phyloP scores from a whole-genome alignment of 208 protist species.

The Leishmania amazonensis region DNA sequence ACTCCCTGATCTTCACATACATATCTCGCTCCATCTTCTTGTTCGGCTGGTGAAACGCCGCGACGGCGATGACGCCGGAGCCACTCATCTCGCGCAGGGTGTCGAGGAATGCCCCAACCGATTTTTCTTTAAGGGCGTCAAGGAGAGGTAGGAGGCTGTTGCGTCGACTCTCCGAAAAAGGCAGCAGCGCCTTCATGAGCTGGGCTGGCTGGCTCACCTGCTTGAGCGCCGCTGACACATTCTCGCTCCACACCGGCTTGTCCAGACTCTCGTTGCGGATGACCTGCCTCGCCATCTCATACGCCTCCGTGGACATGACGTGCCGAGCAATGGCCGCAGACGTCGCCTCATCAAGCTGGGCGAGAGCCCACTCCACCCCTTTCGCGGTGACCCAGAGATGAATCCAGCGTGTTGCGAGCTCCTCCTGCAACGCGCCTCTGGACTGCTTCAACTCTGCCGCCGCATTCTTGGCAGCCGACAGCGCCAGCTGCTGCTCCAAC shows the following conservation, averaged over 20 bases:
- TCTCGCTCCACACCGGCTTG: conserved; percentile 35
- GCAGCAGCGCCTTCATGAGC: conserved; percentile 38
- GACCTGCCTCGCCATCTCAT: conserved; percentile 42
- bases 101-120: conserved; percentile 41
- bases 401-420: conserved; percentile 45
- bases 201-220: conserved; percentile 32
- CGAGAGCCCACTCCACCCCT: conserved; percentile 55
- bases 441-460: conserved; percentile 47
- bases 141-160: conserved; percentile 40
- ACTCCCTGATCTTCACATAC: conserved; percentile 40
- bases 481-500: conserved; percentile 37
- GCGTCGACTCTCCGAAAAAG: conserved; percentile 48
- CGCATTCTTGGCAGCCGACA: conserved; percentile 31
- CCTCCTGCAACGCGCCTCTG: conserved; percentile 41
- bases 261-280: conserved; percentile 73
- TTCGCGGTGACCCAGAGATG: conserved; percentile 45
- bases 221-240: conserved; percentile 40
- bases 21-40: conserved; percentile 74
- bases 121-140: conserved; percentile 49
- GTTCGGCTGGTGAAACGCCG: conserved; percentile 63
- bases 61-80: conserved; percentile 54
- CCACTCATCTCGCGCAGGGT: conserved; percentile 53
- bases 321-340: conserved; percentile 38
- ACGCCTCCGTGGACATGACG: conserved; percentile 42
- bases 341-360: conserved; percentile 50